Percentiles rank a stretch among this genome's conserved stretches.
These are phyloP conservation scores for Pleomassaria siparia DNA, from an alignment of 2,329 filamentous ascomycete genomes.

Conservation along the genomic window DNA sequence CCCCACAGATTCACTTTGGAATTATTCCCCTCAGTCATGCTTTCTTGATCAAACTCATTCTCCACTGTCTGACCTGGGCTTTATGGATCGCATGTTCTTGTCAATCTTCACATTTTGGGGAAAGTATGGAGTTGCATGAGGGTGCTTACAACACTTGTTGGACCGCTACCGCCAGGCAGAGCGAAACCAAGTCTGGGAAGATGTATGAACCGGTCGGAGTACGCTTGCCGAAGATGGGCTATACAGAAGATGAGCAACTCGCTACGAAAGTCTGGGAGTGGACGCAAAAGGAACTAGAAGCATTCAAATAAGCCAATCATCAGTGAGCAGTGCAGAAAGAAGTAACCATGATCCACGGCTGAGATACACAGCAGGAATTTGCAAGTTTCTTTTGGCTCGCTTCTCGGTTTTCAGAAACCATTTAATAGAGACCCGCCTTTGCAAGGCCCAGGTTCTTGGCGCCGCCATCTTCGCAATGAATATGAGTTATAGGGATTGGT, in stretches of 20 bases:
- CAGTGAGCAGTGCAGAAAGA: too few relatives aligned
- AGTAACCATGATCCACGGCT: too few relatives aligned
- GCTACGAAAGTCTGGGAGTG: slow-evolving; percentile 11
- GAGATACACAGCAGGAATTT: too few relatives aligned
- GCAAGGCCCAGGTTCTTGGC: too few relatives aligned
- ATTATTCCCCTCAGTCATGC: slow-evolving; percentile 50
- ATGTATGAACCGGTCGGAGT: slow-evolving; percentile 11
- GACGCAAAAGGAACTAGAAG: slow-evolving; percentile 9
- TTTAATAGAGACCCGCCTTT: too few relatives aligned
- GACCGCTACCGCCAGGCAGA: background rate
- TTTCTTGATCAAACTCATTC: slow-evolving; percentile 43
- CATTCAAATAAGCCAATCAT: too few relatives aligned
- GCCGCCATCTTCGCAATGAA: too few relatives aligned
- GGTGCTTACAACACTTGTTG: slow-evolving; percentile 5
- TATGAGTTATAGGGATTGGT: too few relatives aligned
- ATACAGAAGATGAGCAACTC: slow-evolving; percentile 7
- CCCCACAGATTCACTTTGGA: slow-evolving; percentile 49
- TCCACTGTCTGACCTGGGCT: slow-evolving; percentile 18
- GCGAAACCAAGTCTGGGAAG: slow-evolving; percentile 7
- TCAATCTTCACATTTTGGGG: background rate
- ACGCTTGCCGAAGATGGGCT: background rate
- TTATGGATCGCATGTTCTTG: background rate
- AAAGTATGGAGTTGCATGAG: background rate
- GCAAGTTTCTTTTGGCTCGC: too few relatives aligned
- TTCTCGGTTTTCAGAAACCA: too few relatives aligned